Evolutionary conservation across 306 rosid species (phyloP).

Genomic region (Cucumis hystrix): DNA sequence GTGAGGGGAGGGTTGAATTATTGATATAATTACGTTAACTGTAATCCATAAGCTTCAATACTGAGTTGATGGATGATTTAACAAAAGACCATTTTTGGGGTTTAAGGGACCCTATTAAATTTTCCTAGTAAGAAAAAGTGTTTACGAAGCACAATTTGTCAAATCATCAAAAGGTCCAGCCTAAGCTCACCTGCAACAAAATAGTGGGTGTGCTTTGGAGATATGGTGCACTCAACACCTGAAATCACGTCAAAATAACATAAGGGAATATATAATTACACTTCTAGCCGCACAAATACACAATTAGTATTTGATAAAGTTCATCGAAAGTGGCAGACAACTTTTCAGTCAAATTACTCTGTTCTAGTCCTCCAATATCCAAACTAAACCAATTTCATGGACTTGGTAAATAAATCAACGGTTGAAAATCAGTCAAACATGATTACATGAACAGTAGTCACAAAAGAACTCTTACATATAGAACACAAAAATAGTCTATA

Average conservation of each 20-base stretch:
- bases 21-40: too few species aligned
- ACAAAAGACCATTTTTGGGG: neutral
- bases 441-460: neutral
- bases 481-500: neutral
- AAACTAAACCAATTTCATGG: neutral
- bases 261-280: neutral
- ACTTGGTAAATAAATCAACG: neutral
- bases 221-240: conserved; percentile 96
- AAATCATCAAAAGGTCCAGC: neutral
- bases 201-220: conserved; percentile 41
- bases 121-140: neutral
- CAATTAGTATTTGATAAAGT: neutral
- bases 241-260: conserved; percentile 8
- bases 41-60: too few species aligned
- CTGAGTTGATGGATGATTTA: too few species aligned
- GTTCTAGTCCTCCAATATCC: neutral
- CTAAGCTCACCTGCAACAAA: conserved; percentile 45
- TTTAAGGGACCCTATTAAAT: neutral
- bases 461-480: neutral
- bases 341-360: neutral
- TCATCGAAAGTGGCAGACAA: neutral
- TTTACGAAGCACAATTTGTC: neutral
- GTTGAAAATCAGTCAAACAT: neutral
- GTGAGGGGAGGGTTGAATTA: too few species aligned
- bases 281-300: neutral